phyloP scores from a whole-genome alignment of 495 filamentous ascomycete species.

The Aspergillus cavernicola region DNA sequence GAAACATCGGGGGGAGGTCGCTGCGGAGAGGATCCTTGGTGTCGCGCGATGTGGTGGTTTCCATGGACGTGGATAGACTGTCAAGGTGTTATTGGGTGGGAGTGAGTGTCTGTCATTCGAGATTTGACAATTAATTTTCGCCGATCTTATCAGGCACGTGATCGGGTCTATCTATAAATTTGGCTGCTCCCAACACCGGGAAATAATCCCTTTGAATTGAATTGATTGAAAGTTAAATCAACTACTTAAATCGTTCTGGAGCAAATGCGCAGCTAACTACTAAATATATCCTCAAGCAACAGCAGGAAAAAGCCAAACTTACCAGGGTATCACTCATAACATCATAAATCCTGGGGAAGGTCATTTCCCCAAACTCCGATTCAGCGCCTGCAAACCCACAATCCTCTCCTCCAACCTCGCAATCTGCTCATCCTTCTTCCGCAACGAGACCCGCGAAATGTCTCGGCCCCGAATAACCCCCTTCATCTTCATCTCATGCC shows the following conservation, averaged over 20 bases:
- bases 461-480: conserved; percentile 62
- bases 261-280: background rate
- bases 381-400: conserved; percentile 28
- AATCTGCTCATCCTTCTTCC: conserved; percentile 58
- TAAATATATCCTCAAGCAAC: background rate
- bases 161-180: background rate
- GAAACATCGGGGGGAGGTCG: conserved; percentile 57
- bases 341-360: too few relatives aligned
- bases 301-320: background rate
- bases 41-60: conserved; percentile 17
- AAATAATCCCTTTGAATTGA: background rate
- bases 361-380: too few relatives aligned
- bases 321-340: conserved; percentile 14
- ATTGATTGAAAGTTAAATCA: too few relatives aligned
- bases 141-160: conserved; percentile 21
- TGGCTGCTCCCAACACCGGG: background rate
- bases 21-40: conserved; percentile 18
- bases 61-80: conserved; percentile 34
- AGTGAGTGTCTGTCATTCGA: background rate
- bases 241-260: too few relatives aligned
- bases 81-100: background rate
- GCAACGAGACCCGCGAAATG: conserved; percentile 55
- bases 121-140: conserved; percentile 5
- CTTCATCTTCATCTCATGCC: conserved; percentile 50
- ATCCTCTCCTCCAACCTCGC: conserved; percentile 50